These are phyloP conservation scores for Hypoxylon fuscum DNA, from an alignment of 495 filamentous ascomycete species.

Conservation along the genomic window DNA sequence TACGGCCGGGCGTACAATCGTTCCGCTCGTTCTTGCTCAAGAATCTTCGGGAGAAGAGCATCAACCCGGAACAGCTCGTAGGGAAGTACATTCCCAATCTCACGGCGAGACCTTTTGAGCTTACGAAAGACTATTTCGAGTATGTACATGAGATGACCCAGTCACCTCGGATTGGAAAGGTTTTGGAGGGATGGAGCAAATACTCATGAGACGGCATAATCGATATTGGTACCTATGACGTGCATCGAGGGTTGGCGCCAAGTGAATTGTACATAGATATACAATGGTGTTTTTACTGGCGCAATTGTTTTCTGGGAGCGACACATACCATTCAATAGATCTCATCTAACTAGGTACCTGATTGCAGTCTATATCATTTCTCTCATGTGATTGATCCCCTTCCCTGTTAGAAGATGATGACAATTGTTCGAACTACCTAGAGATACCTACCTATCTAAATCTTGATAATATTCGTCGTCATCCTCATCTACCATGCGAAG, in stretches of 20 bases:
- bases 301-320: too few relatives aligned
- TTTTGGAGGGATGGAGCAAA: constrained; percentile 82
- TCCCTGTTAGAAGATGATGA: too few relatives aligned
- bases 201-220: constrained; percentile 49
- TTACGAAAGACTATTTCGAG: constrained; percentile 98
- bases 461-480: too few relatives aligned
- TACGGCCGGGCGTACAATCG: constrained; percentile 90
- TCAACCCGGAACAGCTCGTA: constrained; percentile 84
- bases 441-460: too few relatives aligned
- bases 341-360: too few relatives aligned
- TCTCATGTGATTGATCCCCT: too few relatives aligned
- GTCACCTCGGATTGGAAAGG: constrained; percentile 84
- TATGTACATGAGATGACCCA: constrained; percentile 93
- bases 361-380: too few relatives aligned
- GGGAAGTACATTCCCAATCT: constrained; percentile 95
- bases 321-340: too few relatives aligned
- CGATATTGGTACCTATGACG: constrained; percentile 8
- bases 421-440: too few relatives aligned
- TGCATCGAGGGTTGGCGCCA: constrained; percentile 16
- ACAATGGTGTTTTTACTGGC: neutral
- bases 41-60: constrained; percentile 89
- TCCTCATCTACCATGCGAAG: too few relatives aligned
- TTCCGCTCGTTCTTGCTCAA: constrained; percentile 90
- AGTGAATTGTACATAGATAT: neutral
- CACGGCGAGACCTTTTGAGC: constrained; percentile 79